Conservation (phyloP, 2,329 filamentous ascomycete species). For the Calonectria montana region DNA sequence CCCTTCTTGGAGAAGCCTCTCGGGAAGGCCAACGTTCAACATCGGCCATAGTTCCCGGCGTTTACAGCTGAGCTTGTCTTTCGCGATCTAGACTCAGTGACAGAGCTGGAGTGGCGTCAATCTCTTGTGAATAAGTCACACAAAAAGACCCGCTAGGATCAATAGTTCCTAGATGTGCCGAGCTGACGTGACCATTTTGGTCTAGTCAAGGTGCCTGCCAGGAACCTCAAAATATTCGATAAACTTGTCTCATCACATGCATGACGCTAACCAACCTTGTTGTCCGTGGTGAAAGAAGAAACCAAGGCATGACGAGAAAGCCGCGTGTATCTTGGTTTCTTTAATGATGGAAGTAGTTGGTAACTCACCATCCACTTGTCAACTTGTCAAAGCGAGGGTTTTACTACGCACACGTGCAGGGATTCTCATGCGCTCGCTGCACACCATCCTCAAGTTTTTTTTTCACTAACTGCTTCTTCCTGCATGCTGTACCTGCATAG, state of each 20-base stretch:
- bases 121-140: neutral
- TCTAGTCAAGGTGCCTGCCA: neutral
- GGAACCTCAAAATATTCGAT: neutral
- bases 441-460: neutral
- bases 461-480: neutral
- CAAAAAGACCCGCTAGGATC: neutral
- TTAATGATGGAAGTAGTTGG: neutral
- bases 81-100: neutral
- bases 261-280: neutral
- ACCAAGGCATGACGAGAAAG: neutral
- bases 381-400: neutral
- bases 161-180: neutral
- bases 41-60: neutral
- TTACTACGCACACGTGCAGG: neutral
- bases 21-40: neutral
- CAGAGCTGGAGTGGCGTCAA: neutral
- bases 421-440: neutral
- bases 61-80: neutral
- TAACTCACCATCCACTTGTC: neutral
- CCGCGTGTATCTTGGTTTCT: neutral
- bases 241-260: neutral
- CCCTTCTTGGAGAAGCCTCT: neutral
- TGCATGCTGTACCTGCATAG: neutral
- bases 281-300: too few species aligned
- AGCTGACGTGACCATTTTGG: neutral